Conservation (phyloP, 345 rosid species). For the Boechera stricta region DNA sequence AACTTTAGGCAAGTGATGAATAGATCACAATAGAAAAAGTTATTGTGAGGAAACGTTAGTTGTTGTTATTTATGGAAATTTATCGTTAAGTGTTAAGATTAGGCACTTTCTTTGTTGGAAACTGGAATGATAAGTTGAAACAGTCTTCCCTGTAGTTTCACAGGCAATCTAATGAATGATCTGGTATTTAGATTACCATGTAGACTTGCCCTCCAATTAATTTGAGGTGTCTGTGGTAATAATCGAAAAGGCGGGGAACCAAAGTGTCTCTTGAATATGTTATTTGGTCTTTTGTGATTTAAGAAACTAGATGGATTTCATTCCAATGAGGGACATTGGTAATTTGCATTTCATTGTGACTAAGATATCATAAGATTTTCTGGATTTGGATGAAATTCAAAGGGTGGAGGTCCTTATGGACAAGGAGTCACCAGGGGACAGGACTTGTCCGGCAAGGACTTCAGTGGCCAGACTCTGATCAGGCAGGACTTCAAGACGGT, state of each 20-base stretch:
- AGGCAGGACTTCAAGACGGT: constrained; percentile 97
- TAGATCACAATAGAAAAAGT: background rate
- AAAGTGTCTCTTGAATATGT: background rate
- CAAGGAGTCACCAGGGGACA: constrained; percentile 93
- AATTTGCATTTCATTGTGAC: constrained; percentile 3
- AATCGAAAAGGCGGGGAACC: background rate
- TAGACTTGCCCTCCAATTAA: background rate
- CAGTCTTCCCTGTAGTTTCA: background rate
- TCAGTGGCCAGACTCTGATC: constrained; percentile 82
- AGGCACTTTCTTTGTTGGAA: background rate
- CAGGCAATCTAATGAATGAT: background rate
- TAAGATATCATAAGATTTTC: constrained; percentile 9
- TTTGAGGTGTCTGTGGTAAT: background rate
- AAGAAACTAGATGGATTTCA: background rate
- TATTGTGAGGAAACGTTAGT: background rate
- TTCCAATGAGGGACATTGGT: background rate
- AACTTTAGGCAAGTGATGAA: constrained; percentile 10
- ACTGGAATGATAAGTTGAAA: constrained; percentile 2
- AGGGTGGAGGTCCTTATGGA: constrained; percentile 98
- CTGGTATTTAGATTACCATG: background rate
- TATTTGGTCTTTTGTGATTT: background rate
- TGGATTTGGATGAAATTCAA: constrained; percentile 33
- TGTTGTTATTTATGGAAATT: background rate
- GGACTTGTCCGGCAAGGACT: constrained; percentile 83
- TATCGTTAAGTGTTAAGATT: background rate